phyloP scores from a whole-genome alignment of 768 basidiomycete species.

The Saitozyma sp. region DNA sequence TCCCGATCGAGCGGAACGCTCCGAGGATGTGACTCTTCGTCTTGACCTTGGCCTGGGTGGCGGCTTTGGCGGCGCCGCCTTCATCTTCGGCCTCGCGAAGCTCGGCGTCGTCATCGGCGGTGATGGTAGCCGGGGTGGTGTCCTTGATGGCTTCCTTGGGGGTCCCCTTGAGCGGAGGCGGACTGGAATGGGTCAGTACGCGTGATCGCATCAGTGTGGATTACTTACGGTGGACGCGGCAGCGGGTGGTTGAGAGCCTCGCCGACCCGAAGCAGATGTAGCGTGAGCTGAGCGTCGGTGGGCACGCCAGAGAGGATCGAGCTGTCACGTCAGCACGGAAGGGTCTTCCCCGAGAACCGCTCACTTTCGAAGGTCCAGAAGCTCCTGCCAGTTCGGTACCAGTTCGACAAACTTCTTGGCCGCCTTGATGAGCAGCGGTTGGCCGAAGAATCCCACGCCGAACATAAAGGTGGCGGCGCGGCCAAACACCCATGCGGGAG shows the following conservation, averaged over 20 bases:
- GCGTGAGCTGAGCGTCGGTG: conserved; percentile 53
- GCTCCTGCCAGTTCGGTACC: conserved; percentile 53
- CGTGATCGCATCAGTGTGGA: neutral
- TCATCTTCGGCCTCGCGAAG: conserved; percentile 48
- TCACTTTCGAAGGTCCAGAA: conserved; percentile 53
- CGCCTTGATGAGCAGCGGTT: conserved; percentile 50
- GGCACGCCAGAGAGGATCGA: conserved; percentile 54
- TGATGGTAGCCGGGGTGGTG: conserved; percentile 36
- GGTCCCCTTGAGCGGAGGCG: conserved; percentile 46
- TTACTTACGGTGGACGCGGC: conserved; percentile 46
- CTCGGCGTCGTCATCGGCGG: conserved; percentile 46
- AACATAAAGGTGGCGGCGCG: conserved; percentile 49
- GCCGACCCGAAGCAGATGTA: conserved; percentile 52
- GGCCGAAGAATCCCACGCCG: conserved; percentile 54
- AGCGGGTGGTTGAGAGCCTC: conserved; percentile 47
- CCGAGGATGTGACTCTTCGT: conserved; percentile 48
- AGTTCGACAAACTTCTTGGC: conserved; percentile 41
- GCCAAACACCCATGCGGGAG: conserved; percentile 51
- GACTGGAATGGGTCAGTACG: conserved; percentile 18
- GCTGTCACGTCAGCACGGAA: conserved; percentile 22
- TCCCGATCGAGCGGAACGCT: conserved; percentile 48
- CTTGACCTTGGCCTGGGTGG: conserved; percentile 47
- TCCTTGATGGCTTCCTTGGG: conserved; percentile 52
- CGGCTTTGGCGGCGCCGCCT: conserved; percentile 44
- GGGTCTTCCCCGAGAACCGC: conserved; percentile 4